These are phyloP conservation scores for Lindgomyces ingoldianus DNA, from an alignment of 495 filamentous ascomycete genomes.

Conservation along the genomic window DNA sequence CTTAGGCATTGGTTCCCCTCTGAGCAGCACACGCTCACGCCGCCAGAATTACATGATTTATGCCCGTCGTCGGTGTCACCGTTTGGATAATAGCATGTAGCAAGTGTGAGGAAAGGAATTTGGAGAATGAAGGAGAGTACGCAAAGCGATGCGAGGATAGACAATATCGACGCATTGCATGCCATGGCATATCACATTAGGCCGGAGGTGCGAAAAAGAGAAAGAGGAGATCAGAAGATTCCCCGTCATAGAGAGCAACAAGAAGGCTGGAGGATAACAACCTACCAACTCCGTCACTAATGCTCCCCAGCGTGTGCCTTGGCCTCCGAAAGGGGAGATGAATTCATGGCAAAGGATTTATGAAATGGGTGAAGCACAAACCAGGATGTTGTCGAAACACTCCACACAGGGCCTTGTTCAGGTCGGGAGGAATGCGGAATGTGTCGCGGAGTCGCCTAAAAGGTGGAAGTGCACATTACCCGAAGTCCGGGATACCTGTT, in stretches of 20 bases:
- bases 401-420: no score
- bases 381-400: no score
- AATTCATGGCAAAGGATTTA: no score
- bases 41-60: constrained; percentile 6
- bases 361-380: no score
- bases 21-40: constrained; percentile 17
- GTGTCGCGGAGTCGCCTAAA: no score
- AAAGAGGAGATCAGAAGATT: neutral
- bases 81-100: constrained; percentile 20
- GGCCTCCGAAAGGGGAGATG: no score
- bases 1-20: constrained; percentile 11
- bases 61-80: constrained; percentile 6
- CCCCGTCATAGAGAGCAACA: neutral
- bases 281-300: neutral
- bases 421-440: no score
- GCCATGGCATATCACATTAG: neutral
- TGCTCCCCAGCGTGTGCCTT: no score
- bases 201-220: neutral
- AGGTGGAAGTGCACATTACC: neutral
- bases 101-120: neutral
- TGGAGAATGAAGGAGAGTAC: neutral
- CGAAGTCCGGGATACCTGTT: neutral
- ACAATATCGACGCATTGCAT: neutral
- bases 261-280: neutral
- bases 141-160: neutral